Base-by-base conservation (phyloP, 768 basidiomycete genomes). In the Mycena latifolia region DNA sequence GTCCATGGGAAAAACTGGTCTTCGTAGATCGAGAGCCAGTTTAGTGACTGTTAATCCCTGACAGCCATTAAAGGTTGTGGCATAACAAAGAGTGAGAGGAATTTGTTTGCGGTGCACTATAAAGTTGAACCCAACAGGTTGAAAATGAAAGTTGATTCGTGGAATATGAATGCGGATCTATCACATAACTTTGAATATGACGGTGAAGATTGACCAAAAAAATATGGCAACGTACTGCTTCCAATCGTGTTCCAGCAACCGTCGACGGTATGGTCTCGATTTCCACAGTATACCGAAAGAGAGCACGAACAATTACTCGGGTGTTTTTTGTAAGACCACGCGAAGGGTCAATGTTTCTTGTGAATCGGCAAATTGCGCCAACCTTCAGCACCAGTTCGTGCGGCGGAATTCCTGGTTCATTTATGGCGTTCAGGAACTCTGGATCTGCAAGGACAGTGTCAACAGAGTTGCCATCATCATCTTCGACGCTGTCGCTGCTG, bases 341-440 rank as follows among this genome's bases (percentile, higher is more conserved):
- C 3, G 50, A 51, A n/a, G 33, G 31, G 22, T 53, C 33, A 18
- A 53, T 35, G 22, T 35, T 35, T 33, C 52, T 31, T 12, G 35
- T 24, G 33, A 53, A 14, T 37, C 52, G 11, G 22, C 52, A 53
- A 6, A 53, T 53, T 3, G 33, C 52, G 7, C 52, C 52, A 7
- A 53, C n/a, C 8, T 53, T 53, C 27, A 53, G 52, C 5, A 2
- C 20, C n/a, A 53, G 20, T 25, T 37, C 52, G 31, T 53, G 52
- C 12, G 52, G 52, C 7, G 52, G 52, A n/a, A 53, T 53, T n/a
- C 52, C 52, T 14, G 52, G 52, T 27, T 53, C 33, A 11, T 33
- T 24, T 20, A 53, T 22, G 2, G 52, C 33, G 15, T 53, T 35
- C 9, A 53, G 31, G 14, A 37, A 53, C 22, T 53, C 52, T 18